Conservation (phyloP, 2,329 filamentous ascomycete species). For the Apiospora sp. region DNA sequence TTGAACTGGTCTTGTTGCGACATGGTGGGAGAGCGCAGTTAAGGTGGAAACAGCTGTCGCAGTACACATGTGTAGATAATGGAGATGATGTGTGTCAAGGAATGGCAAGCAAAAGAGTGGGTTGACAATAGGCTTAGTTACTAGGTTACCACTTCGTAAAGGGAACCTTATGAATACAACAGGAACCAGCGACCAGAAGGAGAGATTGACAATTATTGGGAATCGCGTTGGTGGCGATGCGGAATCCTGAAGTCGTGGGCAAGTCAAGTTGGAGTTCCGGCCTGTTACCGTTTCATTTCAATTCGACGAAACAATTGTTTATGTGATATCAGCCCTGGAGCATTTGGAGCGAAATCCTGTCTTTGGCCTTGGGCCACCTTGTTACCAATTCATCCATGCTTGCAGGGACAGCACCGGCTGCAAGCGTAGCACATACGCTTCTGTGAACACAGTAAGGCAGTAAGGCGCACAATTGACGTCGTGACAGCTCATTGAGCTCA, state of each 20-base stretch:
- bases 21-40: not conserved
- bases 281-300: slow-evolving; percentile 6
- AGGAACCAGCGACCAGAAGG: not conserved
- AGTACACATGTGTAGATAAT: not conserved
- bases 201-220: not conserved
- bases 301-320: not conserved
- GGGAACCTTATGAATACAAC: not conserved
- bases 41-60: not conserved
- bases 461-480: slow-evolving; percentile 11
- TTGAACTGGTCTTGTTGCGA: slow-evolving; percentile 1
- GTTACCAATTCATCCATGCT: not conserved
- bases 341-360: not conserved
- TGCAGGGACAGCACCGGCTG: not conserved
- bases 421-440: not conserved
- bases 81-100: not conserved
- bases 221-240: not conserved
- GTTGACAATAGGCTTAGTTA: not conserved
- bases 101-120: slow-evolving; percentile 13
- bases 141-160: not conserved
- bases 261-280: not conserved
- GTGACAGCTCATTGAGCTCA: slow-evolving; percentile 12
- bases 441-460: not conserved
- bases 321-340: slow-evolving; percentile 15
- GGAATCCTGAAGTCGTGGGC: not conserved
- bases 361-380: not conserved